These are phyloP conservation scores for Cinchona pubescens DNA, from an alignment of 257 asterid genomes.

Conservation along the genomic window DNA sequence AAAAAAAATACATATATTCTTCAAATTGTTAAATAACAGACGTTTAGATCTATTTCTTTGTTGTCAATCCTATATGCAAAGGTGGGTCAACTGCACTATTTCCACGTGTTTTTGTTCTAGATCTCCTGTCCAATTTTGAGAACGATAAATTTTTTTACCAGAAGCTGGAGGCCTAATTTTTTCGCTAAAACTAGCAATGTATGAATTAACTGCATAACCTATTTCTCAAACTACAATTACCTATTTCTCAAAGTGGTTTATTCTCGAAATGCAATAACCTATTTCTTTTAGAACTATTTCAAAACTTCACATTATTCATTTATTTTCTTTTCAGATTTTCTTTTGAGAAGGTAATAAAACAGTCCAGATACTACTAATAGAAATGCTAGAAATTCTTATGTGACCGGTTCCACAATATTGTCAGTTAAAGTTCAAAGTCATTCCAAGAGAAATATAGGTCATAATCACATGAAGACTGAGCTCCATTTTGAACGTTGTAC, in stretches of 20 bases:
- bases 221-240: too few relatives aligned
- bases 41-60: background rate
- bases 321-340: background rate
- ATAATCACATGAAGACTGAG: background rate
- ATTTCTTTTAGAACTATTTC: background rate
- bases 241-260: too few relatives aligned
- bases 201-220: background rate
- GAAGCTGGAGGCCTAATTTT: background rate
- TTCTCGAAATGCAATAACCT: background rate
- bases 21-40: background rate
- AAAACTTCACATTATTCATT: background rate
- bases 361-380: background rate
- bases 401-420: background rate
- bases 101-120: background rate
- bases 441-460: background rate
- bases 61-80: background rate
- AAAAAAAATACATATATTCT: background rate
- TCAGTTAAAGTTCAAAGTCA: background rate
- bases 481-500: background rate
- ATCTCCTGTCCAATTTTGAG: background rate
- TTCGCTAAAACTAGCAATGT: background rate
- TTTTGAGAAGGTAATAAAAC: background rate
- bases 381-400: background rate
- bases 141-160: background rate
- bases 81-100: background rate